phyloP scores from a whole-genome alignment of 2,329 filamentous ascomycete species.

The Achaetomium macrosporum region DNA sequence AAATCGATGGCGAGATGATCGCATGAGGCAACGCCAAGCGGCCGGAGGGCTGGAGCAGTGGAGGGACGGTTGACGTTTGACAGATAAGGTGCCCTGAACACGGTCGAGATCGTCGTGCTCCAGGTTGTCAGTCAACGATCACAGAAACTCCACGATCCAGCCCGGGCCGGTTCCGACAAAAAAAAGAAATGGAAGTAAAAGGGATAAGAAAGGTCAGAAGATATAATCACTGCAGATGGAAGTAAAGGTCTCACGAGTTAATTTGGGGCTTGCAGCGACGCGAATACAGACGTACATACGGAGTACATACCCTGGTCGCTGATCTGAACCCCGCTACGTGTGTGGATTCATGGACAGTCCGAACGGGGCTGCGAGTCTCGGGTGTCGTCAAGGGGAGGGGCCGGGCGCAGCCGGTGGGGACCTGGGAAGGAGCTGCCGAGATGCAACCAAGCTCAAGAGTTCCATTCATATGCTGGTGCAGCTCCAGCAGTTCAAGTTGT shows the following conservation, averaged over 20 bases:
- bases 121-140: not conserved
- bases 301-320: not conserved
- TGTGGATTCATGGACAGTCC: not conserved
- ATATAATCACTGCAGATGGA: not conserved
- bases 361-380: not conserved
- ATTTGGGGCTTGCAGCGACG: no score
- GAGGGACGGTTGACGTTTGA: not conserved
- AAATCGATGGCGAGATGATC: conserved; percentile 12
- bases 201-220: not conserved
- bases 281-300: no score
- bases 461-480: not conserved
- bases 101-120: not conserved
- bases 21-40: conserved; percentile 24
- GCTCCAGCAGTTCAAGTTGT: no score
- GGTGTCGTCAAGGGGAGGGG: no score
- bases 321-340: conserved; percentile 10
- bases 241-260: no score
- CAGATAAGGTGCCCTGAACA: not conserved
- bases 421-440: not conserved
- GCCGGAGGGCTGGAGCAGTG: conserved; percentile 10
- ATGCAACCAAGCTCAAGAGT: not conserved
- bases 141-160: not conserved
- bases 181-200: not conserved
- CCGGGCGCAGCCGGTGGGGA: not conserved
- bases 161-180: not conserved